Evolutionary conservation across 225 moss, liverwort and hornwort genomes (phyloP).

Genomic region (Bryoerythrophyllum caledonicum): DNA sequence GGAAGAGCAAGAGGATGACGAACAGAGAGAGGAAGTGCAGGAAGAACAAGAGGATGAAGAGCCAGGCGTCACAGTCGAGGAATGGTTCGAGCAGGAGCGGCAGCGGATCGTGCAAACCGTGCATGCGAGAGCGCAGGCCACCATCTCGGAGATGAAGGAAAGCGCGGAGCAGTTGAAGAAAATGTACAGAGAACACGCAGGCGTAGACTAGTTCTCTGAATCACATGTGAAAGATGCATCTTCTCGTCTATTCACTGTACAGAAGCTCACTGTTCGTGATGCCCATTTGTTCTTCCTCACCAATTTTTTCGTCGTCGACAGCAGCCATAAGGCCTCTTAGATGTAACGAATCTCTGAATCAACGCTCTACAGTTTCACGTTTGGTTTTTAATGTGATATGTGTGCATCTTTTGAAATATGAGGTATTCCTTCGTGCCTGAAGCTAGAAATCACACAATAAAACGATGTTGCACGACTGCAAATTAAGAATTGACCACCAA

Average conservation of each 20-base stretch:
- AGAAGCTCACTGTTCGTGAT: too few relatives aligned
- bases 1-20: too few relatives aligned
- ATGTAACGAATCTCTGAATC: neutral
- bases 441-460: neutral
- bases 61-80: slow-evolving; percentile 34
- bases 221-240: neutral
- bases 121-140: slow-evolving; percentile 20
- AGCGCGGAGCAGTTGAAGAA: slow-evolving; percentile 35
- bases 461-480: neutral
- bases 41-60: slow-evolving; percentile 1
- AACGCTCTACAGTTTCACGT: neutral
- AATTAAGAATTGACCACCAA: neutral
- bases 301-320: neutral
- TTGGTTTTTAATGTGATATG: neutral
- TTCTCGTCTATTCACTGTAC: neutral
- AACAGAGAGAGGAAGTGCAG: neutral
- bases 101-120: slow-evolving; percentile 17
- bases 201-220: slow-evolving; percentile 4
- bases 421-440: neutral
- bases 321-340: neutral
- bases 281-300: too few relatives aligned
- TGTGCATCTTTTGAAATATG: too few relatives aligned
- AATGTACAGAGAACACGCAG: slow-evolving; percentile 28
- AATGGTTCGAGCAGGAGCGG: slow-evolving; percentile 45
- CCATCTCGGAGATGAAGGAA: slow-evolving; percentile 38